Percentiles rank a stretch among this genome's conserved stretches.
These are phyloP conservation scores for Stachybotrys chlorohalonatus DNA, from an alignment of 2,329 filamentous ascomycete species.

Conservation along the genomic window DNA sequence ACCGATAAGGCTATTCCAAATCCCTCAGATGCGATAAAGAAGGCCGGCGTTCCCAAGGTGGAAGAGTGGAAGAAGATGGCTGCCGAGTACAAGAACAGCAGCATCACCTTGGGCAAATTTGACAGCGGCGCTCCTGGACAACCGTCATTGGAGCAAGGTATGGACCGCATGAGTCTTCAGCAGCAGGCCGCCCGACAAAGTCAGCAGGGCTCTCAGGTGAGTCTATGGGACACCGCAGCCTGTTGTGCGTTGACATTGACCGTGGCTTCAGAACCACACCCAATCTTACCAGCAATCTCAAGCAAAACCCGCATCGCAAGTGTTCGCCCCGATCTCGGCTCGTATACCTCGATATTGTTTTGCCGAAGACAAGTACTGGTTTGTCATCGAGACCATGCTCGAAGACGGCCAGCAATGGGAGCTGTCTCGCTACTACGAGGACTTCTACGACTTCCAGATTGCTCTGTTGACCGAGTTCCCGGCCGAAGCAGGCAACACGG, in stretches of 20 bases:
- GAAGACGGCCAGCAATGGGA: slow-evolving; percentile 92
- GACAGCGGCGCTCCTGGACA: slow-evolving; percentile 40
- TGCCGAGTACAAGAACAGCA: slow-evolving; percentile 97
- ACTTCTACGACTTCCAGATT: slow-evolving; percentile 99
- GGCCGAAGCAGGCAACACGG: slow-evolving; percentile 81
- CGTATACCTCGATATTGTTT: slow-evolving; percentile 91
- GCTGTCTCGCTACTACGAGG: slow-evolving; percentile 88
- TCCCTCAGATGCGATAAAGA: slow-evolving; percentile 73
- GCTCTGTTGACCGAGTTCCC: slow-evolving; percentile 87
- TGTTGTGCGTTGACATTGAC: neutral
- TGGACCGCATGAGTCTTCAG: slow-evolving; percentile 71
- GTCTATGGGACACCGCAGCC: slow-evolving; percentile 1
- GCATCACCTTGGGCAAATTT: slow-evolving; percentile 90
- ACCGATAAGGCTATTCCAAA: slow-evolving; percentile 76
- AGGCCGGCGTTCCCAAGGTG: slow-evolving; percentile 85
- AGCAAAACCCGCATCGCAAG: slow-evolving; percentile 37
- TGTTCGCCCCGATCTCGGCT: slow-evolving; percentile 71
- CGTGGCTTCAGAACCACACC: neutral
- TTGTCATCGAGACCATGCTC: slow-evolving; percentile 84
- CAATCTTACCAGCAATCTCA: slow-evolving; percentile 15
- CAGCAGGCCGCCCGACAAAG: slow-evolving; percentile 18
- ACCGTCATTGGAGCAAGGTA: slow-evolving; percentile 54
- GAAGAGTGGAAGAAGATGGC: slow-evolving; percentile 99
- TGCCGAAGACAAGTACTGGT: slow-evolving; percentile 98
- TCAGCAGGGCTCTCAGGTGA: slow-evolving; percentile 18